Base-by-base conservation (phyloP, 2,329 filamentous ascomycete genomes). In the Colletotrichum salicis region DNA sequence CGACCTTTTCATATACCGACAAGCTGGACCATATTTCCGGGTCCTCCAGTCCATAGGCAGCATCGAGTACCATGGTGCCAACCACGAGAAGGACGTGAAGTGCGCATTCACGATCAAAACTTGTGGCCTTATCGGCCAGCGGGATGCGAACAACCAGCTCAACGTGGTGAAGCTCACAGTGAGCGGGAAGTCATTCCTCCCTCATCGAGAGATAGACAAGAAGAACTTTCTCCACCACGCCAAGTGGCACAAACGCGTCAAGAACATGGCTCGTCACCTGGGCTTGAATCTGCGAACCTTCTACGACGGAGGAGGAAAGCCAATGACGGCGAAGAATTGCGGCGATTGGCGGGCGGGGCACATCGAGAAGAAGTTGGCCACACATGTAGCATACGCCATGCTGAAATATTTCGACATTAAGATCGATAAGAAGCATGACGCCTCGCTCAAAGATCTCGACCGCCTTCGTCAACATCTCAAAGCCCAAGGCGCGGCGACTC, bases 301-400 rank as follows among this genome's bases (percentile, higher is more conserved):
- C 0, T 83, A 77, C 22, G 82, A 83, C 45, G 68, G 1, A 15
- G 57, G 12, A 37, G 11, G 33, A 41, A 54, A 8, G 58, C 41
- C 41, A 19, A 48, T 48, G 1, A 56, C 56, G 0, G 51, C 45
- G 11, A 66, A 61, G 15, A n/a, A 64, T 7, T 13, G 59, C 0
- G 75, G 75, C 0, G 45, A 70, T 2, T 76, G 70, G 73, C 75
- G 76, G 1, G 80, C 79, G 0, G 77, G 80, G 0, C 83, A 85
- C 27, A 80, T 82, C 1, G 83, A 85, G 69, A 81, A 82, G 19
- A 85, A 85, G 67, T 78, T 85, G 0, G 80, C 82, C 0, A 76
- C 79, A 0, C 79, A 82, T 24, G 79, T 79, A 0, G 60, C 83
- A 0, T 78, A 77, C 8, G 63, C 77, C 0, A 71, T 83, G 0